Percentiles rank a stretch among this genome's conserved stretches.
phyloP scores from a whole-genome alignment of 2,329 filamentous ascomycete genomes.

The Macrophomina pseudophaseolina region DNA sequence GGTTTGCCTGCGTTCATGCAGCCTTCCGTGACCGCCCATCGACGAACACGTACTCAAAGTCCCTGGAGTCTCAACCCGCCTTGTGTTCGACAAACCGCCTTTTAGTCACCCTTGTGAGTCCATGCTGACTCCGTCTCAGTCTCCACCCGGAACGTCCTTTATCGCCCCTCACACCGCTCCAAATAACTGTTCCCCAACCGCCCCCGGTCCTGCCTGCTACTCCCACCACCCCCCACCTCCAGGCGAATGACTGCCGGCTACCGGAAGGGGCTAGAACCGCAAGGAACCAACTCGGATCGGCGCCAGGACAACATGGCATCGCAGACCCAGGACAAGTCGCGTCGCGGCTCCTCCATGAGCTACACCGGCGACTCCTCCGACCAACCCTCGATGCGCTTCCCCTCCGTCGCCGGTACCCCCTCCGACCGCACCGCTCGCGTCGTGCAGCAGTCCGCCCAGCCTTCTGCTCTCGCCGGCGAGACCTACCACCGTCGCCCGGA shows the following conservation, averaged over 20 bases:
- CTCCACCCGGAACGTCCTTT: slow-evolving; percentile 37
- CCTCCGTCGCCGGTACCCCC: slow-evolving; percentile 3
- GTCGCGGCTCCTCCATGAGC: slow-evolving; percentile 24
- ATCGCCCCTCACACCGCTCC: slow-evolving; percentile 37
- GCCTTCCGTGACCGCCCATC: slow-evolving; percentile 34
- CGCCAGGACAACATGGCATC: slow-evolving; percentile 23
- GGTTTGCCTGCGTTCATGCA: slow-evolving; percentile 38
- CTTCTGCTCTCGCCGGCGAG: slow-evolving; percentile 3
- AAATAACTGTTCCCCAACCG: slow-evolving; percentile 31
- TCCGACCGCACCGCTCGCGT: slow-evolving; percentile 10
- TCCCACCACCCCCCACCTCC: slow-evolving; percentile 23
- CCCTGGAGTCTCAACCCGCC: slow-evolving; percentile 31
- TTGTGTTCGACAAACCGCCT: slow-evolving; percentile 45
- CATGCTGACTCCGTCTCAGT: slow-evolving; percentile 43
- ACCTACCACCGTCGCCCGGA: slow-evolving; percentile 25
- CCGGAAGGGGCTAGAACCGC: slow-evolving; percentile 27
- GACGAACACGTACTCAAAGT: slow-evolving; percentile 40
- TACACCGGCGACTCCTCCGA: slow-evolving; percentile 17
- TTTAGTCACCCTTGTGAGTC: slow-evolving; percentile 32
- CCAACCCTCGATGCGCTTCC: slow-evolving; percentile 19
- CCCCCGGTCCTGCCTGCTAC: slow-evolving; percentile 28
- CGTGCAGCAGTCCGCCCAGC: slow-evolving; percentile 5
- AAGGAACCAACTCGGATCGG: slow-evolving; percentile 18
- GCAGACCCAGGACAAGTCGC: slow-evolving; percentile 28
- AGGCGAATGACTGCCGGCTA: slow-evolving; percentile 23